phyloP scores from a whole-genome alignment of 176 grass and related monocot genomes.

The Cenchrus purpureus region DNA sequence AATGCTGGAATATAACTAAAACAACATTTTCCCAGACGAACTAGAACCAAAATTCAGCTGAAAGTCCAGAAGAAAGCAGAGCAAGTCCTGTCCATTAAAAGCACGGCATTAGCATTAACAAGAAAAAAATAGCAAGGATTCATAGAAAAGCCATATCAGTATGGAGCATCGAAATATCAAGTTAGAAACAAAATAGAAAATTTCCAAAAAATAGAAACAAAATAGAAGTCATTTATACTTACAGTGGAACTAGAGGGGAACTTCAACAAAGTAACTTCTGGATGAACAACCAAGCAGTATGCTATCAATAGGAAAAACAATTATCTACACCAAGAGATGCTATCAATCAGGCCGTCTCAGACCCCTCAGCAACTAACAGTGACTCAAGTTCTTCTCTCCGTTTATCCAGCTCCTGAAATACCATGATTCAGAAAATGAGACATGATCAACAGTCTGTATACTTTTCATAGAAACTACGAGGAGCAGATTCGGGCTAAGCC shows the following conservation, averaged over 20 bases:
- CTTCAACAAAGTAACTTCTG: background rate
- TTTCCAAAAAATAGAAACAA: background rate
- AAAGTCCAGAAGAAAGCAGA: background rate
- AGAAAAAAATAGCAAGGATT: background rate
- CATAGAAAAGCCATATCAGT: background rate
- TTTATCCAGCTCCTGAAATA: slow-evolving; percentile 76
- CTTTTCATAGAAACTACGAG: too few species aligned
- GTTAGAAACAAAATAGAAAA: background rate
- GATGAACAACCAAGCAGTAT: background rate
- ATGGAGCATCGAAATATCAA: background rate
- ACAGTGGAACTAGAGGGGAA: background rate
- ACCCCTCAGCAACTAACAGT: slow-evolving; percentile 57
- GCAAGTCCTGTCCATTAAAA: background rate
- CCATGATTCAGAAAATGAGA: slow-evolving; percentile 12
- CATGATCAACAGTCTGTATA: background rate
- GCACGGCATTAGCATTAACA: background rate
- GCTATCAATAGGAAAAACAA: background rate
- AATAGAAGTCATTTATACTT: slow-evolving; percentile 11
- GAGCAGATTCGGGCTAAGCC: background rate
- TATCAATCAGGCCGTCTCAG: slow-evolving; percentile 38
- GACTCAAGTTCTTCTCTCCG: slow-evolving; percentile 87
- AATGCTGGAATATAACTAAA: background rate
- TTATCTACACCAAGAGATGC: background rate
- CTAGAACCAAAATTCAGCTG: slow-evolving; percentile 4
- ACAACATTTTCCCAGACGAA: background rate